Evolutionary conservation across 1,284 basidiomycete species (phyloP).

Genomic region (Meira miltonrushii): DNA sequence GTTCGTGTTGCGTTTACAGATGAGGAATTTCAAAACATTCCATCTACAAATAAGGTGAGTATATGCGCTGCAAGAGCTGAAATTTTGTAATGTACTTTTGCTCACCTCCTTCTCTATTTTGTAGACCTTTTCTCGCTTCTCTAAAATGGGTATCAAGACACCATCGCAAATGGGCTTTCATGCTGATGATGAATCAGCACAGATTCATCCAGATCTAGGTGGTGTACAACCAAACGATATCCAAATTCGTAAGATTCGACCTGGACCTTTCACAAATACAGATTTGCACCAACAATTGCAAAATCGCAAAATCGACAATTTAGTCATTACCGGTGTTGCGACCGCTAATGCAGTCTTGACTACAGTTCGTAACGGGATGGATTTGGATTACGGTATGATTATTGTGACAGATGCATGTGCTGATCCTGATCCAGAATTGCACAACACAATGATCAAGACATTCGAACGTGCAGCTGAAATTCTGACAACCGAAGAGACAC

Average conservation of each 20-base stretch:
- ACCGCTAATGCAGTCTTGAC: background rate
- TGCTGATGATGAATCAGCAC: background rate
- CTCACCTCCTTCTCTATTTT: too few relatives aligned
- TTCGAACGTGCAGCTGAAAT: background rate
- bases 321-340: background rate
- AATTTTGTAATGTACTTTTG: too few relatives aligned
- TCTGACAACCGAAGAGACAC: too few relatives aligned
- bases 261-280: background rate
- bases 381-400: background rate
- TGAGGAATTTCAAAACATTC: background rate
- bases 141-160: background rate
- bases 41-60: background rate
- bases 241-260: background rate
- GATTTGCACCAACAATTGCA: background rate
- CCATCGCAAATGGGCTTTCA: background rate
- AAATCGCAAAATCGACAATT: background rate
- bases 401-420: background rate
- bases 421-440: background rate
- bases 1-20: background rate
- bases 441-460: background rate
- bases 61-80: too few relatives aligned
- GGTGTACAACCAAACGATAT: background rate
- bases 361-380: background rate
- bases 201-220: background rate
- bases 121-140: background rate